phyloP scores from a whole-genome alignment of 169 alveolate genomes.

The Amoebophrya sp. region DNA sequence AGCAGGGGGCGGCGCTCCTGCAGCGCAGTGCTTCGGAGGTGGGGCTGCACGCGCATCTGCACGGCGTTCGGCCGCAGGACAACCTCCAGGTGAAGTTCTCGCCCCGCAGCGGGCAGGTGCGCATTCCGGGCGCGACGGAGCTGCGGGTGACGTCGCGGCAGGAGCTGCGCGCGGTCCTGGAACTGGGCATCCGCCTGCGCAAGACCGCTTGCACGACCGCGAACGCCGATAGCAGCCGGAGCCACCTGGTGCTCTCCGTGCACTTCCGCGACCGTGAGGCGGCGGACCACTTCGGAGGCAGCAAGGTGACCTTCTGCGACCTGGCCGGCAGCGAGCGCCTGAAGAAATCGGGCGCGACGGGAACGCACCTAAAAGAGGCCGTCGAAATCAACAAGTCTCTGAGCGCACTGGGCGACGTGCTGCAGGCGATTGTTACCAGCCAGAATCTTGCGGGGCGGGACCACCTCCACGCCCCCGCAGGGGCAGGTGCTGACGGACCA shows the following conservation, averaged over 20 bases:
- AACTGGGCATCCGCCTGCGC: neutral
- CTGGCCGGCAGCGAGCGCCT: neutral
- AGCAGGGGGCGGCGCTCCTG: too few relatives aligned
- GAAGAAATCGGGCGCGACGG: neutral
- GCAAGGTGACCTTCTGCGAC: neutral
- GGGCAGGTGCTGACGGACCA: too few relatives aligned
- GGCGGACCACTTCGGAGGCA: neutral
- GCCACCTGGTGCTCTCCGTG: neutral
- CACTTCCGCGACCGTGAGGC: neutral
- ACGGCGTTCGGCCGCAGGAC: too few relatives aligned
- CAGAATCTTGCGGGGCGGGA: too few relatives aligned
- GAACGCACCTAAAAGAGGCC: neutral
- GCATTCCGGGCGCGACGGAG: slow-evolving; percentile 1
- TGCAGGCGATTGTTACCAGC: too few relatives aligned
- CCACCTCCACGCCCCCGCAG: too few relatives aligned
- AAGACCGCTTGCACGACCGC: neutral
- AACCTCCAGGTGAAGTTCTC: neutral
- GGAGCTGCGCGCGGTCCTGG: neutral
- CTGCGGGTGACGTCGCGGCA: neutral
- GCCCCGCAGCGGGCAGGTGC: neutral
- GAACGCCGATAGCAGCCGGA: neutral
- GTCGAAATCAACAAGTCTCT: neutral
- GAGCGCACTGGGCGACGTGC: neutral
- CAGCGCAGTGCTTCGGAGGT: too few relatives aligned
- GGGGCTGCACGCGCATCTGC: too few relatives aligned